phyloP scores from a whole-genome alignment of 805 yeast genomes.

The Lachancea kluyveri region DNA sequence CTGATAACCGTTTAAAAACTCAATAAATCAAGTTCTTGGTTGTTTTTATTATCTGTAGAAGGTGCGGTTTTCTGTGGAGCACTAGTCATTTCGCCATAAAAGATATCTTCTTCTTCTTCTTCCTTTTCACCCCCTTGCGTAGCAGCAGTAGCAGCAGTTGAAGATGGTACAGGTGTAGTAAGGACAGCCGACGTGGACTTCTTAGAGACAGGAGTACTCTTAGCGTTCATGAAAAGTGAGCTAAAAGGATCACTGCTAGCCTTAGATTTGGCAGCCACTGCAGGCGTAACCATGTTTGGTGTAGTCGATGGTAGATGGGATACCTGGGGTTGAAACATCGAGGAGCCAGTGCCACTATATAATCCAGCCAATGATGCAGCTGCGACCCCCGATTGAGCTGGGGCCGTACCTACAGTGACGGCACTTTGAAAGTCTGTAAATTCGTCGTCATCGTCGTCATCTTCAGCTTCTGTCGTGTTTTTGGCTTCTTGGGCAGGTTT shows the following conservation, averaged over 20 bases:
- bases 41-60: too few relatives aligned
- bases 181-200: background rate
- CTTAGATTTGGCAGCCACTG: conserved; percentile 32
- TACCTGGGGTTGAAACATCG: conserved; percentile 21
- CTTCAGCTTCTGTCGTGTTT: conserved; percentile 15
- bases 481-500: conserved; percentile 27
- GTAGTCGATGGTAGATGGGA: conserved; percentile 17
- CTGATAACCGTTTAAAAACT: conserved; percentile 24
- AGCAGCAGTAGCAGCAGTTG: conserved; percentile 6
- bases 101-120: too few relatives aligned
- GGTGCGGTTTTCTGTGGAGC: conserved; percentile 3
- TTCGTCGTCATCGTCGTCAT: conserved; percentile 61
- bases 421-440: conserved; percentile 78
- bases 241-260: conserved; percentile 64
- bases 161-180: too few relatives aligned
- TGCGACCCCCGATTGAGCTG: conserved; percentile 23
- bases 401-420: conserved; percentile 37
- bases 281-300: conserved; percentile 25
- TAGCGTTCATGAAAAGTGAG: conserved; percentile 60
- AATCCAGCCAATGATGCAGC: conserved; percentile 30
- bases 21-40: conserved; percentile 26
- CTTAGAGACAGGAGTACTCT: conserved; percentile 27
- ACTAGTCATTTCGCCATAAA: background rate
- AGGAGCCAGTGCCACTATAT: too few relatives aligned
- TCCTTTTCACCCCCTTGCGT: too few relatives aligned